Base-by-base conservation (phyloP, 176 grass and related monocot species). In the Luzula sylvatica region DNA sequence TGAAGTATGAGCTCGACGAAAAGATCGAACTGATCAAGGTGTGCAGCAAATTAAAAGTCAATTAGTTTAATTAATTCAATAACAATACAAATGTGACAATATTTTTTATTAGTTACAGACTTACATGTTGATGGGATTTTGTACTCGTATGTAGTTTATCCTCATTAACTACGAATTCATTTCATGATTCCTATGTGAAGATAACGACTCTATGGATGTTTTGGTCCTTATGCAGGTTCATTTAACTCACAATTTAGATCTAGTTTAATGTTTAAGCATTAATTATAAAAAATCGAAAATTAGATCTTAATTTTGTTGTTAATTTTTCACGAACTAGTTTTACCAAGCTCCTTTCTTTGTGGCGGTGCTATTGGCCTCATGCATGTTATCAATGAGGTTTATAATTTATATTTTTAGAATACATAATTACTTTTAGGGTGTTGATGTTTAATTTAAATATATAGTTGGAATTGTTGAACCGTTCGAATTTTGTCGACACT, bases 1-100 rank as follows among this genome's bases (percentile, higher is more conserved):
- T 94, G 42, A 94, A 94, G 70, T 94, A 94, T 67, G 87, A 94
- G 49, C 87, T 94, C 52, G 87, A 94, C 82, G 87, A 94, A 78
- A 94, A 87, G 66, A 94, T 78, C 14, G 88, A 82, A 41, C 44
- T 94, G 67, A 94, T 94, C 68, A 87, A 83, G 88, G 78, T 50
- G 3, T 21, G 5, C 6, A 50, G 11, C 5, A 50, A 50, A 4
- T 50, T 11, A 50, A n/a, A 14, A 8, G 40, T 14, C 46, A 3
- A 3, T 21, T 50, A 3, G 11, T 11, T 3, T 17, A 17, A 16
- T 50, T 17, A 21, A 50, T 50, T 4, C 46, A 17, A 50, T 5
- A 4, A 50, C 3, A 50, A 17, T 16, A 50, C n/a, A 50, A 21
- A 50, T 50, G 11, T 3, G 3, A 32, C 8, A 32, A 35, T 35